Evolutionary conservation across 805 yeast species (phyloP).

Genomic region (Wickerhamiella slavikovae): DNA sequence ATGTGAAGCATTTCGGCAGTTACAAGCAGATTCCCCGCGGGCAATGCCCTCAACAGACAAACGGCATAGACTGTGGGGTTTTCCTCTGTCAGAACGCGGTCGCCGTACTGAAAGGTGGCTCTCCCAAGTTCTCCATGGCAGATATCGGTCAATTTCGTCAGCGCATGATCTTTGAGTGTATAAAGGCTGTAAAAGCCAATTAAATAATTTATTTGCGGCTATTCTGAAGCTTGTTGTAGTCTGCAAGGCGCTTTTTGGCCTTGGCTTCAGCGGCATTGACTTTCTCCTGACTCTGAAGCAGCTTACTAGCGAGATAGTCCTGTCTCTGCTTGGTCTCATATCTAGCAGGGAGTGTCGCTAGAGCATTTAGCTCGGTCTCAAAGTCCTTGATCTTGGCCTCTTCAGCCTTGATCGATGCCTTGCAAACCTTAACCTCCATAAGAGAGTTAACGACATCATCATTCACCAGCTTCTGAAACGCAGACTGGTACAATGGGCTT

Average conservation of each 20-base stretch:
- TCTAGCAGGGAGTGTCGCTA: constrained; percentile 30
- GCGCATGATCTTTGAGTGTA: constrained; percentile 38
- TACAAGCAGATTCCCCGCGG: constrained; percentile 9
- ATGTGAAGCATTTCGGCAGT: constrained; percentile 16
- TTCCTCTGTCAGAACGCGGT: constrained; percentile 66
- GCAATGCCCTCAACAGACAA: constrained; percentile 64
- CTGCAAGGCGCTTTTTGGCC: background rate
- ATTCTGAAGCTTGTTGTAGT: background rate
- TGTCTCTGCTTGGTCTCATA: constrained; percentile 41
- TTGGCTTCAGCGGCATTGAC: constrained; percentile 27
- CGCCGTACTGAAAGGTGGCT: constrained; percentile 30
- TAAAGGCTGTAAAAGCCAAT: constrained; percentile 5
- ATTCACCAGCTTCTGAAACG: constrained; percentile 43
- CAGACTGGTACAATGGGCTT: constrained; percentile 65
- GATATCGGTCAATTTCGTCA: constrained; percentile 54
- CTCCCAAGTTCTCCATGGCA: constrained; percentile 34
- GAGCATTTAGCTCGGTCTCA: constrained; percentile 51
- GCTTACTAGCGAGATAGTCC: constrained; percentile 45
- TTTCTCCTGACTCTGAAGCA: constrained; percentile 35
- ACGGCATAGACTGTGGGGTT: constrained; percentile 91
- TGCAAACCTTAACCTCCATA: constrained; percentile 43
- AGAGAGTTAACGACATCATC: constrained; percentile 36
- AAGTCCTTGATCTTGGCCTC: constrained; percentile 36
- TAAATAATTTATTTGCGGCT: too few relatives aligned
- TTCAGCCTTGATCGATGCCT: constrained; percentile 35